phyloP scores from a whole-genome alignment of 768 basidiomycete genomes.

The Lentinula guzmanii region DNA sequence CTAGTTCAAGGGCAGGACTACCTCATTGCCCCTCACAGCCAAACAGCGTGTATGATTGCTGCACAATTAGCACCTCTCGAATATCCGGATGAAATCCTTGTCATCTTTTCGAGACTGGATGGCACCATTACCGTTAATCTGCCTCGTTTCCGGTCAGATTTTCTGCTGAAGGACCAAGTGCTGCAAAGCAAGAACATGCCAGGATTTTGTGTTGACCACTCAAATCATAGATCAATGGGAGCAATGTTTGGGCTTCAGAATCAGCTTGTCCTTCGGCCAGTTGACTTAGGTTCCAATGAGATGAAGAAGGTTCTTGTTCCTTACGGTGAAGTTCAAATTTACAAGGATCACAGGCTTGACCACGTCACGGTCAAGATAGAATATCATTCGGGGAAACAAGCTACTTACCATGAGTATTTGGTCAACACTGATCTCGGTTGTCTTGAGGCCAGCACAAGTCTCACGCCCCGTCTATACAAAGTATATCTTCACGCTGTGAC shows the following conservation, averaged over 20 bases:
- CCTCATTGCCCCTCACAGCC: conserved; percentile 22
- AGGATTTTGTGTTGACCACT: conserved; percentile 15
- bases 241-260: conserved; percentile 27
- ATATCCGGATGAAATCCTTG: conserved; percentile 13
- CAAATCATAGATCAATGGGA: conserved; percentile 20
- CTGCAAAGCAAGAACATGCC: conserved; percentile 12
- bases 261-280: conserved; percentile 22
- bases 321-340: background rate
- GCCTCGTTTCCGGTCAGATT: conserved; percentile 25
- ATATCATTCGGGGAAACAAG: background rate
- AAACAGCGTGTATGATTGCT: conserved; percentile 20
- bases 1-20: background rate
- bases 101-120: conserved; percentile 6
- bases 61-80: conserved; percentile 19
- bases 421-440: conserved; percentile 24
- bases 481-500: conserved; percentile 30
- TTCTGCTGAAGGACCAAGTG: conserved; percentile 18
- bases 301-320: conserved; percentile 11
- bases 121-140: conserved; percentile 10
- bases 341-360: background rate
- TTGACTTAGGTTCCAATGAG: conserved; percentile 18
- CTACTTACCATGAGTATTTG: conserved; percentile 20
- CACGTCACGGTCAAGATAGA: background rate
- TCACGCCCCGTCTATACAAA: conserved; percentile 21
- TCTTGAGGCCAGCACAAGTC: conserved; percentile 18